Evolutionary conservation across 495 filamentous ascomycete species (phyloP), one percentile per base, ranked within the genome.

Genomic region (Amorphotheca resinae): DNA sequence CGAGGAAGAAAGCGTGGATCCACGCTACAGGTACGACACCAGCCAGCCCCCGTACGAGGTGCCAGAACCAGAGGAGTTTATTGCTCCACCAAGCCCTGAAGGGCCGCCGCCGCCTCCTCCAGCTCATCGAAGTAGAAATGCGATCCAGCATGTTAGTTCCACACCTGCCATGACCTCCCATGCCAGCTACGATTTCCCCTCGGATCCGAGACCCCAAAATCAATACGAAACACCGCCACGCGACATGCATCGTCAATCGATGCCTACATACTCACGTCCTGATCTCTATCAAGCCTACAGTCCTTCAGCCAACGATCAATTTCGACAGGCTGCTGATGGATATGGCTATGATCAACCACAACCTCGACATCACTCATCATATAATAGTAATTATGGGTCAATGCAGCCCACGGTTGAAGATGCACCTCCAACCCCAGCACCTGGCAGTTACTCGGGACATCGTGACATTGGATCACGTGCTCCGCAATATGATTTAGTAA

Each of bases 361-460:
- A n/a, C 57, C 60, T 22, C 61, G 64, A 0, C 68, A 72, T 50
- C 59, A 73, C 36, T 70, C 68, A 4, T 72, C 68, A 41, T 70
- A 68, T 44, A 67, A 68, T 22, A 54, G 56, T 20, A 26, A 44
- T 30, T 50, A 67, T 46, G 65, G 67, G 28, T 63, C 66, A 12
- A 78, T 82, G 79, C 78, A 82, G 45, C 75, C 77, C 17, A 74
- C 70, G 4, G 79, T 82, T 33, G 79, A 82, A 52, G 79, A 82
- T 56, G 79, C 76, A 35, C 71, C 74, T 2, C 66, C 69, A 35
- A 67, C 68, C 11, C 69, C 69, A 1, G 31, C 21, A 16, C n/a
- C 32, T 26, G 15, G 21, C 41, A 28, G 28, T 22, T 42, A 44
- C 26, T 46, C 44, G 36, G 33, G 42, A 6, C 55, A 41, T 14